A percentile compares a stretch with the other conserved stretches of the same genome.
phyloP scores from a whole-genome alignment of 164 flowering plant species.

The Sextonia rubra region DNA sequence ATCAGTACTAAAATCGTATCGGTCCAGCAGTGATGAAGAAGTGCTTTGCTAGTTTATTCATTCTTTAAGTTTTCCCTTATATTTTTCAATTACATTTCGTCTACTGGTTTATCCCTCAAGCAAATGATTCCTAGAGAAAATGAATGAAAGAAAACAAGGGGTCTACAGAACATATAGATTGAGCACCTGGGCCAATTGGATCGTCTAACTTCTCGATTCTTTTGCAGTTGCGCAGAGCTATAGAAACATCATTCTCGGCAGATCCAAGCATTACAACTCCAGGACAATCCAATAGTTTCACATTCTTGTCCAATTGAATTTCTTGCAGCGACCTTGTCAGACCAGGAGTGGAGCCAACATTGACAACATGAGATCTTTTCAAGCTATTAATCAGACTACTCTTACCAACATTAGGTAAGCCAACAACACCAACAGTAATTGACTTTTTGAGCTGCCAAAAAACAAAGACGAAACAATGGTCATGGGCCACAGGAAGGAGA shows the following conservation, averaged over 20 bases:
- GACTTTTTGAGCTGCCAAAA: constrained; percentile 77
- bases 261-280: constrained; percentile 95
- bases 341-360: constrained; percentile 97
- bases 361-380: constrained; percentile 83
- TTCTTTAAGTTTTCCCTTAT: not conserved
- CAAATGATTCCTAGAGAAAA: not conserved
- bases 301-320: constrained; percentile 87
- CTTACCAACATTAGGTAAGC: constrained; percentile 97
- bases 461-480: not conserved
- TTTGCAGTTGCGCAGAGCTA: constrained; percentile 92
- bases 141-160: not conserved
- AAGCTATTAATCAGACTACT: constrained; percentile 95
- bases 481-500: not conserved
- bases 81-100: not conserved
- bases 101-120: not conserved
- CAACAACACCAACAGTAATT: constrained; percentile 85
- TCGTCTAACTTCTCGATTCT: constrained; percentile 93
- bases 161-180: not conserved
- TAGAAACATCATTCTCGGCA: constrained; percentile 57
- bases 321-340: constrained; percentile 96
- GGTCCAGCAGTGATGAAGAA: no score
- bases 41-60: not conserved
- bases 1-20: no score
- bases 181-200: constrained; percentile 75
- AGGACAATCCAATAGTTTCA: constrained; percentile 93